phyloP scores from a whole-genome alignment of 768 basidiomycete genomes.

The Agrocybe chaxingu region DNA sequence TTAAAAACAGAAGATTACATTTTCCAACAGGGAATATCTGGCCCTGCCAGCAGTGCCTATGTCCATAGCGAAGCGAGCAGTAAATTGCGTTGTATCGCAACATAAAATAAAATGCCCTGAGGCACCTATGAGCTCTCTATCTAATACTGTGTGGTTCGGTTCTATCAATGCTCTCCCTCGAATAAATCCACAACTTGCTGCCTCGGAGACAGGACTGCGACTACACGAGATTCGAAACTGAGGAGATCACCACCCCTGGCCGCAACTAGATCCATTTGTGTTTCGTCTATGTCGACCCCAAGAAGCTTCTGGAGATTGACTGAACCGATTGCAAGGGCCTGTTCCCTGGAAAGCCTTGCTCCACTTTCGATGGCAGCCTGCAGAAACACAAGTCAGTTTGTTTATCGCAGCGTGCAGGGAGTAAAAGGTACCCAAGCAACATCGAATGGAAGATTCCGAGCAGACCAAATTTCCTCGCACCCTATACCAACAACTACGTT shows the following conservation, averaged over 20 bases:
- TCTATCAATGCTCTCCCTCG: neutral
- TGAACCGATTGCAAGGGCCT: conserved; percentile 46
- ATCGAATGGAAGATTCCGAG: conserved; percentile 78
- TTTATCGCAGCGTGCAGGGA: neutral
- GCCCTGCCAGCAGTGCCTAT: too few relatives aligned
- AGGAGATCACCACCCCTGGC: conserved; percentile 51
- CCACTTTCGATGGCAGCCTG: conserved; percentile 45
- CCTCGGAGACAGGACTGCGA: conserved; percentile 50
- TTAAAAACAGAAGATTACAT: too few relatives aligned
- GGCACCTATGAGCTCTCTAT: too few relatives aligned
- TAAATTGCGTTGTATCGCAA: too few relatives aligned
- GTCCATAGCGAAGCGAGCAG: too few relatives aligned
- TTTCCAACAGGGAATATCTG: too few relatives aligned
- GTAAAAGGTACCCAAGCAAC: conserved; percentile 68
- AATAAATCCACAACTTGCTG: conserved; percentile 37
- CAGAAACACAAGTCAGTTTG: neutral
- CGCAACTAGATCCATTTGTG: conserved; percentile 54
- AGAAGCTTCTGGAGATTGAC: conserved; percentile 40
- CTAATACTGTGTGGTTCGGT: too few relatives aligned
- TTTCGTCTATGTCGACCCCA: conserved; percentile 30
- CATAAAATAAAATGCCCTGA: too few relatives aligned
- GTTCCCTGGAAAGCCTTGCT: conserved; percentile 34
- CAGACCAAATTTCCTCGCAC: conserved; percentile 60
- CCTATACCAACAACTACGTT: conserved; percentile 76
- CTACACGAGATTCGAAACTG: conserved; percentile 43